phyloP scores from a whole-genome alignment of 345 rosid genomes.

The Euphorbia tirucalli region DNA sequence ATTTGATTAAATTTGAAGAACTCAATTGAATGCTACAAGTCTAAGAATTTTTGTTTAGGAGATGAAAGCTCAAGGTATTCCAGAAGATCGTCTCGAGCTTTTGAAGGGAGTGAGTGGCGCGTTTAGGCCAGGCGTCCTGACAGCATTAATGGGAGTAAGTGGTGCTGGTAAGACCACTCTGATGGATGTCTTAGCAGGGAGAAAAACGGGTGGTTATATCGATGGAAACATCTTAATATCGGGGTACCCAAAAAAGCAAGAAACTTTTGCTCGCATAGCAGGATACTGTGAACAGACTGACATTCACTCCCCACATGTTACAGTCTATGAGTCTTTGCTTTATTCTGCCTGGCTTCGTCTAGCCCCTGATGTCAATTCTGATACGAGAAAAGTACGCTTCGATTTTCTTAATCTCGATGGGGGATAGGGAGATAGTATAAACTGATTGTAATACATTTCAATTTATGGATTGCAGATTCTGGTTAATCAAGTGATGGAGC shows the following conservation, averaged over 20 bases:
- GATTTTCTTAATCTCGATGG: no score
- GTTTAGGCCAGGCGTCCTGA: conserved; percentile 73
- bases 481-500: conserved; percentile 79
- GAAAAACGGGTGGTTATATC: conserved; percentile 70
- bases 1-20: no score
- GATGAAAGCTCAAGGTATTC: conserved; percentile 53
- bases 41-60: conserved; percentile 25
- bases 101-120: conserved; percentile 68
- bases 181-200: conserved; percentile 80
- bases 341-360: no score
- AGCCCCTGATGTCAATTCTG: conserved; percentile 23
- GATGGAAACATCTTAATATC: conserved; percentile 63
- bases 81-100: conserved; percentile 51
- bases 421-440: no score
- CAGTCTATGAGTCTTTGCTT: no score
- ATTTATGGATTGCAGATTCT: conserved; percentile 18
- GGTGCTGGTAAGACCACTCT: conserved; percentile 82
- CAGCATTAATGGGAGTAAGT: conserved; percentile 70
- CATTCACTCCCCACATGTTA: no score
- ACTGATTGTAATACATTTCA: not conserved
- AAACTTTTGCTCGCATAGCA: no score
- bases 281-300: no score
- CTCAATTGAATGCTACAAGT: no score
- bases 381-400: conserved; percentile 44
- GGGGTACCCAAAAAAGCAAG: conserved; percentile 66